Conservation (phyloP, 2,329 filamentous ascomycete species). For the Erysiphe neolycopersici region DNA sequence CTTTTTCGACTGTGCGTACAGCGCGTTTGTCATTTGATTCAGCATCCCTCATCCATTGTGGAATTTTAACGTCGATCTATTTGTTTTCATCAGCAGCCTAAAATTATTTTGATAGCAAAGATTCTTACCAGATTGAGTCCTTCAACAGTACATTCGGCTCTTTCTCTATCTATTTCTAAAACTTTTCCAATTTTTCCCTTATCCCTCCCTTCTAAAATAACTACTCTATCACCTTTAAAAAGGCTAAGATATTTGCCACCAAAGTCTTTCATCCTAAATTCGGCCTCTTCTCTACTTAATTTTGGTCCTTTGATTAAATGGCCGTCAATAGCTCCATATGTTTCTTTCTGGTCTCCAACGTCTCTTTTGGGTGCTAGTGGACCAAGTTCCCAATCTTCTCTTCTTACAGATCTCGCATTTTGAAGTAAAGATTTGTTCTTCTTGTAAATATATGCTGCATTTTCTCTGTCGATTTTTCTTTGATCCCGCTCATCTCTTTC, state of each 20-base stretch:
- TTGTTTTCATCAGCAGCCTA: not conserved
- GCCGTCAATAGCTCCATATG: conserved; percentile 28
- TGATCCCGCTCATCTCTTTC: conserved; percentile 10
- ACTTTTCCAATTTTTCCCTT: conserved; percentile 67
- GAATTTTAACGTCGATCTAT: conserved; percentile 18
- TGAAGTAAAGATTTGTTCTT: conserved; percentile 15
- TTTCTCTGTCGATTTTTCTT: conserved; percentile 5
- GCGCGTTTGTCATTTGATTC: conserved; percentile 16
- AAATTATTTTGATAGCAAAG: not conserved
- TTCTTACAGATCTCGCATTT: conserved; percentile 27
- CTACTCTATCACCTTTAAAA: conserved; percentile 49
- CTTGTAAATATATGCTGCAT: conserved; percentile 7
- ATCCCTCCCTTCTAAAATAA: conserved; percentile 50
- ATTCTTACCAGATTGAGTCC: conserved; percentile 32
- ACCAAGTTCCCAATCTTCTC: conserved; percentile 56
- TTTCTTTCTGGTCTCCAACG: conserved; percentile 27
- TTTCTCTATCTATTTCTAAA: conserved; percentile 23
- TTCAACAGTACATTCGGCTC: conserved; percentile 32
- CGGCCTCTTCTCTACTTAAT: conserved; percentile 3
- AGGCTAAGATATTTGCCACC: conserved; percentile 30
- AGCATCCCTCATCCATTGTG: conserved; percentile 16
- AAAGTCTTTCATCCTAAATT: conserved; percentile 12
- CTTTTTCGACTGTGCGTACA: conserved; percentile 22
- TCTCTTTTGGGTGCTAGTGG: conserved; percentile 54
- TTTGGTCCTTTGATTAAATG: conserved; percentile 12